These are phyloP conservation scores for Gossypium lobatum DNA, from an alignment of 441 rosid species.

Conservation along the genomic window DNA sequence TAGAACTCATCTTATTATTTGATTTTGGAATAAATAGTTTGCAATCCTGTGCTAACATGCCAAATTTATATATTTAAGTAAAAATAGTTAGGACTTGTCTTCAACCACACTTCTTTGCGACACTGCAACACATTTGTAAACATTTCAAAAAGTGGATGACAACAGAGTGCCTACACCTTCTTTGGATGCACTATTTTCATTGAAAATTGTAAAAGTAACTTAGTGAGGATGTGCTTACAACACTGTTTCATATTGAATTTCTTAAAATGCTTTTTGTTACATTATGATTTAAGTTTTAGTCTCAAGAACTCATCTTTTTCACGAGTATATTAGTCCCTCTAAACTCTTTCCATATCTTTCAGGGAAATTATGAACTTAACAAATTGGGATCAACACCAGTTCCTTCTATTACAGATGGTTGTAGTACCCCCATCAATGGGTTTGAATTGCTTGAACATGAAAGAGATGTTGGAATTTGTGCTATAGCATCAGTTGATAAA, in stretches of 20 bases:
- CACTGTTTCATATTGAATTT: constrained; percentile 3
- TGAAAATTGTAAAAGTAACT: background rate
- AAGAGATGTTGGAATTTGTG: constrained; percentile 22
- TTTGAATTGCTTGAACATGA: constrained; percentile 34
- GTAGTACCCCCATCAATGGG: constrained; percentile 24
- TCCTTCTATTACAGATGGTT: constrained; percentile 34
- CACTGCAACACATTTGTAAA: background rate
- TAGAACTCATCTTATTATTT: background rate
- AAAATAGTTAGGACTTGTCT: background rate
- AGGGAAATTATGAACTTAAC: constrained; percentile 48
- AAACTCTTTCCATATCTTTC: constrained; percentile 24
- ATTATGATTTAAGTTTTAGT: background rate
- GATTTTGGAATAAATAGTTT: constrained; percentile 9
- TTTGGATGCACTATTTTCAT: background rate
- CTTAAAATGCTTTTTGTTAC: background rate
- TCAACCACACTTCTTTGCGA: background rate
- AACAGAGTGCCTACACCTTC: background rate
- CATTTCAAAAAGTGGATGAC: background rate
- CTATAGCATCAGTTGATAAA: constrained; percentile 29
- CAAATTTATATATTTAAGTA: background rate
- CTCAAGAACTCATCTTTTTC: constrained; percentile 1
- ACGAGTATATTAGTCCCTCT: background rate
- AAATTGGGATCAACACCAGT: constrained; percentile 25
- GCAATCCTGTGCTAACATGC: background rate
- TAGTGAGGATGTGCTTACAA: background rate